phyloP scores from a whole-genome alignment of 371 early-diverging fungal genomes.

The Mucor sp. region DNA sequence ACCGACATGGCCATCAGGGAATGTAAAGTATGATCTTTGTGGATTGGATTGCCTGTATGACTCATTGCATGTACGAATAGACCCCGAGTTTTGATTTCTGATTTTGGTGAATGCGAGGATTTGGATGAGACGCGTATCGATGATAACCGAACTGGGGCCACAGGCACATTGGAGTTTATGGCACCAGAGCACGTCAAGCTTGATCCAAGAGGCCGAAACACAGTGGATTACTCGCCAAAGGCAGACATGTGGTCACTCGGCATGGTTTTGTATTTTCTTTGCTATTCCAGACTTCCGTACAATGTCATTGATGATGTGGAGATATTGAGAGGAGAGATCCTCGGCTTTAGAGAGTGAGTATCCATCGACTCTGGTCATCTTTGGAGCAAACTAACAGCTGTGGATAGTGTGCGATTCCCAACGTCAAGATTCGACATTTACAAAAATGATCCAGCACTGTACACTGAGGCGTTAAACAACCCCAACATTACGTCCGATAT shows the following conservation, averaged over 20 bases:
- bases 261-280: constrained; percentile 89
- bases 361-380: background rate
- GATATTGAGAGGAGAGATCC: constrained; percentile 74
- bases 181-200: constrained; percentile 78
- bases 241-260: constrained; percentile 97
- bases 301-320: constrained; percentile 88
- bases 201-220: constrained; percentile 60
- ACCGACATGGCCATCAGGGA: constrained; percentile 20
- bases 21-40: constrained; percentile 13
- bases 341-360: constrained; percentile 57
- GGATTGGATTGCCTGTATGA: constrained; percentile 4
- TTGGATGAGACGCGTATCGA: constrained; percentile 46
- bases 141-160: constrained; percentile 86
- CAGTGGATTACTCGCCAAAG: constrained; percentile 77
- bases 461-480: constrained; percentile 15
- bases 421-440: constrained; percentile 35
- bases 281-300: constrained; percentile 86
- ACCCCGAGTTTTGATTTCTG: constrained; percentile 88
- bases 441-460: constrained; percentile 5
- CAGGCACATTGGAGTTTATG: constrained; percentile 95
- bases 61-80: constrained; percentile 24
- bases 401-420: constrained; percentile 33
- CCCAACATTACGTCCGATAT: constrained; percentile 38
- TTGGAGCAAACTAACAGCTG: background rate
- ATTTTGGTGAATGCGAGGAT: constrained; percentile 97